Conservation (phyloP, 2,329 filamentous ascomycete species). For the Monosporascus sp. region DNA sequence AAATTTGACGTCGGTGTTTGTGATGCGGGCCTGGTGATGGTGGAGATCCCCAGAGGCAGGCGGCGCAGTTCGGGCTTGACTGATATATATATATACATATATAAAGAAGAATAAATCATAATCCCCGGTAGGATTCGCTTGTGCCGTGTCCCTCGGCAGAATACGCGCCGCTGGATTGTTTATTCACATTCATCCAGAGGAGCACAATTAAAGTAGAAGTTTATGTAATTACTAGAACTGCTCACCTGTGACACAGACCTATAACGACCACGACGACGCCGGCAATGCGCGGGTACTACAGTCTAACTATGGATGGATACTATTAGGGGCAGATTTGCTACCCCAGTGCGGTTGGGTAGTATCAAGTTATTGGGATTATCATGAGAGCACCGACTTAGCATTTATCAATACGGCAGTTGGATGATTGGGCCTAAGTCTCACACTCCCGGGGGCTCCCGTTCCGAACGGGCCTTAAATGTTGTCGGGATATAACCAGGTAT, state of each 20-base stretch:
- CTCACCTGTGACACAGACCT: constrained; percentile 12
- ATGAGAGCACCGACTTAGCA: neutral
- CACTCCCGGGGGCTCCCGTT: constrained; percentile 13
- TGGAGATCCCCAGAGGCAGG: constrained; percentile 2
- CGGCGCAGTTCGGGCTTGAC: neutral
- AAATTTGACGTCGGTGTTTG: constrained; percentile 10
- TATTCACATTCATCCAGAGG: constrained; percentile 22
- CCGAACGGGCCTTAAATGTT: constrained; percentile 8
- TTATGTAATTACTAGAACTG: neutral
- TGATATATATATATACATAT: constrained; percentile 13
- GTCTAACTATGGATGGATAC: neutral
- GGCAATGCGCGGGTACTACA: neutral
- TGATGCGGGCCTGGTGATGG: constrained; percentile 7
- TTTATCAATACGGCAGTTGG: constrained; percentile 17
- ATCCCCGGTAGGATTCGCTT: constrained; percentile 7
- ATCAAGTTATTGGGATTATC: constrained; percentile 6
- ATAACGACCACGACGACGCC: constrained; percentile 3
- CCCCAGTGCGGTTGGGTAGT: constrained; percentile 3
- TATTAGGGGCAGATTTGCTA: constrained; percentile 1
- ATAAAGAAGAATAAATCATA: constrained; percentile 6
- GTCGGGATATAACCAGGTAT: neutral
- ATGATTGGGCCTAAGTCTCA: constrained; percentile 17
- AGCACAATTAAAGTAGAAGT: constrained; percentile 11
- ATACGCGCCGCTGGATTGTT: constrained; percentile 8
- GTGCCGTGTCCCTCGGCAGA: constrained; percentile 17